phyloP scores from a whole-genome alignment of 2,329 filamentous ascomycete genomes.

The Magnaporthiopsis incrustans region DNA sequence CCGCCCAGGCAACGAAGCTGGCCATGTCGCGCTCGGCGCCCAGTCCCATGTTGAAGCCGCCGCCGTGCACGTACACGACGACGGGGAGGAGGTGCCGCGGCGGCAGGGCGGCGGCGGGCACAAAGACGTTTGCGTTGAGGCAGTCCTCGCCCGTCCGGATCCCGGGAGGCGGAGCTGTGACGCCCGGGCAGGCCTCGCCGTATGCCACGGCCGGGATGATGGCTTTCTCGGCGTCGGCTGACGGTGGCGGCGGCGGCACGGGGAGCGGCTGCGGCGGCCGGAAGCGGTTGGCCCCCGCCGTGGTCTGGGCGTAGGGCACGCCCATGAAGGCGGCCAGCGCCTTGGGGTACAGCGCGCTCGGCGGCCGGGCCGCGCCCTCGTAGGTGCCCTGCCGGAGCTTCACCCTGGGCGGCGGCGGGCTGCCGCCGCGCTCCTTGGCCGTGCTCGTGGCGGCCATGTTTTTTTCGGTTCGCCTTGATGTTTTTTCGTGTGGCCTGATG shows the following conservation, averaged over 20 bases:
- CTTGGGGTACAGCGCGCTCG: slow-evolving; percentile 21
- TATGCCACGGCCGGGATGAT: slow-evolving; percentile 25
- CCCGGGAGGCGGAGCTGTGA: slow-evolving; percentile 21
- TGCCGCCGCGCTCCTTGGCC: neutral
- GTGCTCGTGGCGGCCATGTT: neutral
- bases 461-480: neutral
- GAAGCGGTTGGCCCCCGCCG: slow-evolving; percentile 36
- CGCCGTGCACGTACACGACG: slow-evolving; percentile 56
- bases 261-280: slow-evolving; percentile 29
- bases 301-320: slow-evolving; percentile 39
- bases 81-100: slow-evolving; percentile 31
- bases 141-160: slow-evolving; percentile 38
- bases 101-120: slow-evolving; percentile 18
- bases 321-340: slow-evolving; percentile 40
- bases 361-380: slow-evolving; percentile 18
- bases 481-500: neutral
- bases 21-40: slow-evolving; percentile 50
- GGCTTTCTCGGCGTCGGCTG: slow-evolving; percentile 10
- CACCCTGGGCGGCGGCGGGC: slow-evolving; percentile 14
- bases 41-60: slow-evolving; percentile 49
- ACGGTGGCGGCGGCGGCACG: neutral
- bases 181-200: slow-evolving; percentile 30
- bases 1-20: slow-evolving; percentile 50
- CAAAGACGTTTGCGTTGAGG: slow-evolving; percentile 44
- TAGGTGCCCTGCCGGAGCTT: slow-evolving; percentile 32